Evolutionary conservation across 2,329 filamentous ascomycete genomes (phyloP).

Genomic region (Sphaerulina populicola): DNA sequence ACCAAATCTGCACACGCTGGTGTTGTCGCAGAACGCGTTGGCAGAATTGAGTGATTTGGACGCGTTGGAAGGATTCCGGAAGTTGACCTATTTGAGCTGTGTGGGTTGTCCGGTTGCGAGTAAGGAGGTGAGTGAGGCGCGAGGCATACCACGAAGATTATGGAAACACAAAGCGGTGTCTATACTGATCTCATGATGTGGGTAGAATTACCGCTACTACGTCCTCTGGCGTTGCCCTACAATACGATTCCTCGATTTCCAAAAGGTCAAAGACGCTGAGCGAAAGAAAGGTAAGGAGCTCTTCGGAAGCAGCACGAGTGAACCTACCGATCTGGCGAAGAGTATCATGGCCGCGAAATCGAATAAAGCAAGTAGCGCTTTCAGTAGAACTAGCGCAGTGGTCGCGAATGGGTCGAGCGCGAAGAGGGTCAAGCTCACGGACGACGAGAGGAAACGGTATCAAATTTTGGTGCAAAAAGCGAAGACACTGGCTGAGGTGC

Average conservation of each 20-base stretch:
- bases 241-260: slow-evolving; percentile 85
- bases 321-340: slow-evolving; percentile 71
- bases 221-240: slow-evolving; percentile 76
- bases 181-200: neutral
- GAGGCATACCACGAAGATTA: too few relatives aligned
- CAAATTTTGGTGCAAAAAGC: slow-evolving; percentile 83
- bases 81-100: slow-evolving; percentile 71
- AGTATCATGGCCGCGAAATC: slow-evolving; percentile 83
- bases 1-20: slow-evolving; percentile 72
- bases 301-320: slow-evolving; percentile 64
- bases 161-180: neutral
- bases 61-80: slow-evolving; percentile 58
- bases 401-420: slow-evolving; percentile 34
- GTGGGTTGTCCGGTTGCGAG: slow-evolving; percentile 82
- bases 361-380: slow-evolving; percentile 33
- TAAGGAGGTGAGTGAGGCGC: slow-evolving; percentile 64
- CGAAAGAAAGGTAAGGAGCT: slow-evolving; percentile 66
- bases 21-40: slow-evolving; percentile 75
- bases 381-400: slow-evolving; percentile 46
- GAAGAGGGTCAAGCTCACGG: slow-evolving; percentile 52
- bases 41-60: slow-evolving; percentile 81
- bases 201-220: slow-evolving; percentile 87
- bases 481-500: slow-evolving; percentile 82
- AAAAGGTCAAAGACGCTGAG: slow-evolving; percentile 83
- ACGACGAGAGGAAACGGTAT: slow-evolving; percentile 75